These are phyloP conservation scores for Gossypium aridum DNA, from an alignment of 441 rosid genomes.

Conservation along the genomic window DNA sequence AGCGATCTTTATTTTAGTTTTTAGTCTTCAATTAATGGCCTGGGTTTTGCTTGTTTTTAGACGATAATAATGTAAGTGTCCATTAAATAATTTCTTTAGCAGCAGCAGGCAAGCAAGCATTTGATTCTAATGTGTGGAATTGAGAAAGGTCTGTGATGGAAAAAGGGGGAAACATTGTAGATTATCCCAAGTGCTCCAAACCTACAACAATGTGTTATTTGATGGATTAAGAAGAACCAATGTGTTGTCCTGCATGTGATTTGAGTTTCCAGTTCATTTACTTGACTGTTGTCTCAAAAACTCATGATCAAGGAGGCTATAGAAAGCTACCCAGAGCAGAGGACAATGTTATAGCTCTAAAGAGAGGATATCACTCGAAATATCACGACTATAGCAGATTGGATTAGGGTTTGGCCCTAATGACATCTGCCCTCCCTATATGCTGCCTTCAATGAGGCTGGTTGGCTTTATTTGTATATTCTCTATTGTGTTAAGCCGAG, in stretches of 20 bases:
- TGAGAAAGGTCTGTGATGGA: slow-evolving; percentile 72
- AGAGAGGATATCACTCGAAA: slow-evolving; percentile 62
- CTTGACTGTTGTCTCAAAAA: not conserved
- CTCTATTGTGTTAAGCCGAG: not conserved
- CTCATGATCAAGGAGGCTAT: slow-evolving; percentile 65
- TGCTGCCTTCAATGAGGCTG: not conserved
- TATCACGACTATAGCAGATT: slow-evolving; percentile 46
- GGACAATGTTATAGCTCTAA: slow-evolving; percentile 47
- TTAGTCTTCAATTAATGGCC: not conserved
- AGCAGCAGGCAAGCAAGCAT: too few relatives aligned
- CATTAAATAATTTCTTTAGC: not conserved
- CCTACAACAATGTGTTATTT: slow-evolving; percentile 58
- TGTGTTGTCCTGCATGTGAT: not conserved
- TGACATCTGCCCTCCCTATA: too few relatives aligned
- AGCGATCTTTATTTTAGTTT: not conserved
- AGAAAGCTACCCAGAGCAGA: slow-evolving; percentile 52
- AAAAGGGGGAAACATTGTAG: slow-evolving; percentile 78
- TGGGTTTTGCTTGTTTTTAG: not conserved
- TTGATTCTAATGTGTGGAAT: not conserved
- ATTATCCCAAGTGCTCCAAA: slow-evolving; percentile 92
- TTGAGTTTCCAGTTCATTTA: slow-evolving; percentile 1
- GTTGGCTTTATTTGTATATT: not conserved
- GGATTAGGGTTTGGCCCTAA: slow-evolving; percentile 52
- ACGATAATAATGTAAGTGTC: not conserved
- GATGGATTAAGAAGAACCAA: slow-evolving; percentile 74